These are phyloP conservation scores for Pisolithus marmoratus DNA, from an alignment of 768 basidiomycete species.

Conservation along the genomic window DNA sequence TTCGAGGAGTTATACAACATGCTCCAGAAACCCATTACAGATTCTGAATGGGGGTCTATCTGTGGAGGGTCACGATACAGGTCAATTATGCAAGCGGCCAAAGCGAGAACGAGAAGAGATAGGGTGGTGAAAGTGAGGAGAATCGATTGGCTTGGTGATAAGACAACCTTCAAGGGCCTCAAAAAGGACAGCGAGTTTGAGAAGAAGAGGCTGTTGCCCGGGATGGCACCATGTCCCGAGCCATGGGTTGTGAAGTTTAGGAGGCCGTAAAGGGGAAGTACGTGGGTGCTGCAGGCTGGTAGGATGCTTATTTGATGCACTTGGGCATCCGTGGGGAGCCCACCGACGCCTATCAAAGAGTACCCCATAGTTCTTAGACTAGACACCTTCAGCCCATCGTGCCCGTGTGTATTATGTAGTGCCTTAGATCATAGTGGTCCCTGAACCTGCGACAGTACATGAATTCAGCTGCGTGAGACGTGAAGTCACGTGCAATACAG, in stretches of 20 bases:
- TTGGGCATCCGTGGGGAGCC: too few relatives aligned
- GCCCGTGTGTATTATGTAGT: too few relatives aligned
- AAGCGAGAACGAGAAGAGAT: conserved; percentile 38
- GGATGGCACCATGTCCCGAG: conserved; percentile 35
- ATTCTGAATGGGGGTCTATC: conserved; percentile 66
- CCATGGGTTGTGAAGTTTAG: conserved; percentile 57
- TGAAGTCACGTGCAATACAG: too few relatives aligned
- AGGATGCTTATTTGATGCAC: too few relatives aligned
- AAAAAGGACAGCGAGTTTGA: conserved; percentile 54
- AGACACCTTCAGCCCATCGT: too few relatives aligned
- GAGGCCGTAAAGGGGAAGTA: conserved; percentile 14
- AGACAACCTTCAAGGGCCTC: conserved; percentile 55
- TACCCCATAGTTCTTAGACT: too few relatives aligned
- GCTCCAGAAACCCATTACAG: conserved; percentile 51
- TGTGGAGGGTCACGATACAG: conserved; percentile 40
- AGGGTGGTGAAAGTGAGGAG: conserved; percentile 39
- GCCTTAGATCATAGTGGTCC: too few relatives aligned
- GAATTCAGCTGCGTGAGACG: too few relatives aligned
- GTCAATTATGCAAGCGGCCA: conserved; percentile 45
- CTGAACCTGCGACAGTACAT: too few relatives aligned
- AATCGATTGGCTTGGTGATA: conserved; percentile 61
- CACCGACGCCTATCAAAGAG: too few relatives aligned
- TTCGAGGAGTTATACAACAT: conserved; percentile 47
- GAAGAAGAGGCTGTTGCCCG: conserved; percentile 46
- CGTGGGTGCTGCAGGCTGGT: too few relatives aligned